Conservation (phyloP, 2,329 filamentous ascomycete genomes). For the Dothiorella sarmentorum region DNA sequence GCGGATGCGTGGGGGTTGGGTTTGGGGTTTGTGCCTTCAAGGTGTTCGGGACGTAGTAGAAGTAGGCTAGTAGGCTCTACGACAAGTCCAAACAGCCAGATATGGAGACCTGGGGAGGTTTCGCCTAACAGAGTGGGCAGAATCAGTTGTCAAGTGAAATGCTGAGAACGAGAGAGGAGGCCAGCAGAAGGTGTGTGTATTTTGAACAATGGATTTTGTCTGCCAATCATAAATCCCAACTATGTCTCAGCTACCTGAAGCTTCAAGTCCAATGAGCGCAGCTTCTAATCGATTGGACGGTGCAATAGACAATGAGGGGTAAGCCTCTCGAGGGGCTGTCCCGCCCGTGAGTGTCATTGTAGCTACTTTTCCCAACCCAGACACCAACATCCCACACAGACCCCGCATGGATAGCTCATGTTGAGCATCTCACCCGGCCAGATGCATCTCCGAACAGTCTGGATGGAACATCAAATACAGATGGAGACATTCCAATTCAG, state of each 20-base stretch:
- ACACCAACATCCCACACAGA: background rate
- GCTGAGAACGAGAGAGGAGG: no score
- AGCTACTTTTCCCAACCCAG: background rate
- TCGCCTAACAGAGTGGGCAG: background rate
- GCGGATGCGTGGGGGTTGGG: background rate
- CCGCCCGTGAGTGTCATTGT: background rate
- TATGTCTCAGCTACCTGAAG: no score
- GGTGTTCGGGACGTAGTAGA: constrained; percentile 30
- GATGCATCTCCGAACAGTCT: background rate
- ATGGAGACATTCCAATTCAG: no score
- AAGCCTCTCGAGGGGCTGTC: background rate
- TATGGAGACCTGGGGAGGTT: background rate
- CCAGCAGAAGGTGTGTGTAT: no score
- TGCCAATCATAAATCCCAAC: no score
- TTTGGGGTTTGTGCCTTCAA: constrained; percentile 25
- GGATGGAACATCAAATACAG: background rate
- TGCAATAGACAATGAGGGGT: background rate
- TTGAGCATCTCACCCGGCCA: background rate
- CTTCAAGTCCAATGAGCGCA: no score
- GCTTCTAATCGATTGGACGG: no score
- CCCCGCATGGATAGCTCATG: background rate
- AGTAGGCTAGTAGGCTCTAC: constrained; percentile 27
- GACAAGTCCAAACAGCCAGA: constrained; percentile 12
- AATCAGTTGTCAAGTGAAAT: no score
- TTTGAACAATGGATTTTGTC: no score